phyloP scores from a whole-genome alignment of 179 eudicot species.

The Corrigiola litoralis region DNA sequence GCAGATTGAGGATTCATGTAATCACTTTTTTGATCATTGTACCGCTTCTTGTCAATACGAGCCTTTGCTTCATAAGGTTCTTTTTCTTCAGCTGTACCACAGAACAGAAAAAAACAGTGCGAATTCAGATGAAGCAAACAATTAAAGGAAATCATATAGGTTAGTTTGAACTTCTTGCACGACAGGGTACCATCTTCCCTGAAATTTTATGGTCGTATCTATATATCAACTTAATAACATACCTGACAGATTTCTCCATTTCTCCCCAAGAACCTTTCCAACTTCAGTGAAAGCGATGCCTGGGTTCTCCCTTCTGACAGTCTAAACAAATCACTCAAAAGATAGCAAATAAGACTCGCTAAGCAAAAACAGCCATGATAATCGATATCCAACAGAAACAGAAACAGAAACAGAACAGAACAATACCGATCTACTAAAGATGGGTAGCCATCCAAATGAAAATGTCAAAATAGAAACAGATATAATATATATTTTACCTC shows the following conservation, averaged over 20 bases:
- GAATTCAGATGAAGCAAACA: too few species aligned
- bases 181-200: too few species aligned
- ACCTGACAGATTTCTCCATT: conserved; percentile 92
- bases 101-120: too few species aligned
- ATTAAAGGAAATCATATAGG: too few species aligned
- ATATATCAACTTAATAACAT: not conserved
- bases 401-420: not conserved
- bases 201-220: too few species aligned
- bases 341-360: not conserved
- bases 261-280: conserved; percentile 80
- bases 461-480: too few species aligned
- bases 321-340: conserved; percentile 35
- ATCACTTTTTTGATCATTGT: conserved; percentile 51
- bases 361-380: not conserved
- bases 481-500: too few species aligned
- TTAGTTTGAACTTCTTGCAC: too few species aligned
- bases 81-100: conserved; percentile 75
- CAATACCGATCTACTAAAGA: too few species aligned
- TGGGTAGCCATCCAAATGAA: too few species aligned
- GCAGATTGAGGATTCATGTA: conserved; percentile 61
- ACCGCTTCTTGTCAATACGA: conserved; percentile 67
- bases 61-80: conserved; percentile 82
- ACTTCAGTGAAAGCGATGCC: conserved; percentile 65
- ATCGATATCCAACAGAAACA: not conserved
- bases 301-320: conserved; percentile 64